Evolutionary conservation across 2,329 filamentous ascomycete genomes (phyloP).

Genomic region (Beauveria rudraprayagi): DNA sequence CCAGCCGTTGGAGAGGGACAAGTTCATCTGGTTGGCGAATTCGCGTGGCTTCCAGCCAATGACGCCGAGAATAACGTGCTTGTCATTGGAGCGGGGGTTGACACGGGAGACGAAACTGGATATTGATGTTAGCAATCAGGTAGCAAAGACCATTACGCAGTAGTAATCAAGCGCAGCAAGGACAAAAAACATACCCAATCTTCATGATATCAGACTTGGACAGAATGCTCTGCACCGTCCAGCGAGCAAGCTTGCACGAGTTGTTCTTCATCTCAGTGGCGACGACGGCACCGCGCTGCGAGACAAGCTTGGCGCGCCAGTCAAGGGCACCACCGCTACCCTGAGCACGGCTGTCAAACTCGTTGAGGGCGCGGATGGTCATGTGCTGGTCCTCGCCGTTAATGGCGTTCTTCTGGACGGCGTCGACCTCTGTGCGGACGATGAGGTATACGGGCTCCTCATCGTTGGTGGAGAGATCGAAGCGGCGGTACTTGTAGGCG

Average conservation of each 20-base stretch:
- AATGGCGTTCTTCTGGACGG: constrained; percentile 89
- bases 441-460: constrained; percentile 90
- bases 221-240: constrained; percentile 94
- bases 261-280: constrained; percentile 99
- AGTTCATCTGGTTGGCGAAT: constrained; percentile 95
- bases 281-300: constrained; percentile 91
- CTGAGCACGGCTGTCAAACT: constrained; percentile 97
- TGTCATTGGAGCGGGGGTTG: constrained; percentile 86
- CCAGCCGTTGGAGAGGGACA: constrained; percentile 95
- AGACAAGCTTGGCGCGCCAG: constrained; percentile 92
- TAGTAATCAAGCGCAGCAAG: background rate
- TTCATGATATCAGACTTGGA: constrained; percentile 99
- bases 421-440: constrained; percentile 91
- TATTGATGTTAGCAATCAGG: constrained; percentile 19
- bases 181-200: constrained; percentile 59
- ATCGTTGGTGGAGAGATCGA: constrained; percentile 90
- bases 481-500: constrained; percentile 96
- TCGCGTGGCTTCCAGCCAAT: constrained; percentile 97
- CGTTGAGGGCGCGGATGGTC: constrained; percentile 93
- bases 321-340: constrained; percentile 91
- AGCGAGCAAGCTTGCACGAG: constrained; percentile 94
- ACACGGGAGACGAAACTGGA: constrained; percentile 84
- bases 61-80: constrained; percentile 91
- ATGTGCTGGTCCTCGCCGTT: constrained; percentile 86
- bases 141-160: background rate